phyloP scores from a whole-genome alignment of 306 rosid genomes.

The Rosa chinensis region DNA sequence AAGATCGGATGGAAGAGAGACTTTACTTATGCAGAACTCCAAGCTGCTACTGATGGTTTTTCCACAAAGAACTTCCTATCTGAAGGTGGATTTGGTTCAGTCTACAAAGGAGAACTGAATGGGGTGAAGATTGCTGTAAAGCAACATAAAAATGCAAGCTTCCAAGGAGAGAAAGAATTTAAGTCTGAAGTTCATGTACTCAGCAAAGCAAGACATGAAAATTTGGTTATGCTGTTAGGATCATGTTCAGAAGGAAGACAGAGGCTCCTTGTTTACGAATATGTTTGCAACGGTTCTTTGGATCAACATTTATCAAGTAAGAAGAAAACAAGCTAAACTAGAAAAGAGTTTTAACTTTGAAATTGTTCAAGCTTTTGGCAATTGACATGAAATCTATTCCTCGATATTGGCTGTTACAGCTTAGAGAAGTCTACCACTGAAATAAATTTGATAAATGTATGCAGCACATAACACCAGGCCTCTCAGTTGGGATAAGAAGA shows the following conservation, averaged over 20 bases:
- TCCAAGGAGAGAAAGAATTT: slow-evolving; percentile 84
- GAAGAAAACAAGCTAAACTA: slow-evolving; percentile 3
- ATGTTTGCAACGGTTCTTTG: slow-evolving; percentile 81
- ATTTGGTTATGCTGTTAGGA: slow-evolving; percentile 77
- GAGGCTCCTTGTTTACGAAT: slow-evolving; percentile 88
- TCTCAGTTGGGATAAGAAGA: slow-evolving; percentile 72
- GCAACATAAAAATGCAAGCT: slow-evolving; percentile 62
- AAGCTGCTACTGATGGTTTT: slow-evolving; percentile 55
- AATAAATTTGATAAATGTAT: slow-evolving; percentile 12
- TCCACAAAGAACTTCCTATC: slow-evolving; percentile 57
- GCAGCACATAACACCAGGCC: slow-evolving; percentile 51
- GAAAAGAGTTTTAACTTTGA: neutral
- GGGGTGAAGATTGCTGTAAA: slow-evolving; percentile 75
- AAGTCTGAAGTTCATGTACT: slow-evolving; percentile 70
- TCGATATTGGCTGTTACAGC: neutral
- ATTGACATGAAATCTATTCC: neutral
- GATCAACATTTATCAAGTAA: slow-evolving; percentile 70
- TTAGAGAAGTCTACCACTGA: neutral
- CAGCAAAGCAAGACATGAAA: slow-evolving; percentile 79
- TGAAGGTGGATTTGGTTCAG: slow-evolving; percentile 90
- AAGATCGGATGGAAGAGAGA: slow-evolving; percentile 53
- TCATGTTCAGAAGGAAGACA: slow-evolving; percentile 67
- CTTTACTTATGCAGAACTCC: slow-evolving; percentile 59
- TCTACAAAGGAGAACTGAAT: slow-evolving; percentile 53
- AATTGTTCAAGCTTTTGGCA: neutral